phyloP scores from a whole-genome alignment of 2,329 filamentous ascomycete genomes.

The Aspergillus glaucus region DNA sequence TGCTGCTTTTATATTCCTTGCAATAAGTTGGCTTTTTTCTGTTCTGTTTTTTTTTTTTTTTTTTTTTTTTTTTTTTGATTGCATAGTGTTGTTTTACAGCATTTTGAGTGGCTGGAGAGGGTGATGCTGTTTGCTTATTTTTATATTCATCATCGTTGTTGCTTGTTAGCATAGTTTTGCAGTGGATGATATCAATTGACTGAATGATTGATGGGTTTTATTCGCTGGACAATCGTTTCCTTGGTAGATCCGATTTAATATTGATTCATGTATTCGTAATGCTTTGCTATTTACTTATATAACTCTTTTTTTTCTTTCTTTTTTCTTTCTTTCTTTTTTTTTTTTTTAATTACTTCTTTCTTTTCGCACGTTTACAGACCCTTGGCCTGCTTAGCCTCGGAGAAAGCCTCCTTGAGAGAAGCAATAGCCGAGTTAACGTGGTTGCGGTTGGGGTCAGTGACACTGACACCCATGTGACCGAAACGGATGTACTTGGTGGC shows the following conservation, averaged over 20 bases:
- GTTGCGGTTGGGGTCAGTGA: constrained; percentile 68
- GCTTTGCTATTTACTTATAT: background rate
- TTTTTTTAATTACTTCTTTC: background rate
- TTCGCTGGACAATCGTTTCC: background rate
- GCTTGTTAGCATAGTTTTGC: no score
- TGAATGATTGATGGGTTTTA: no score
- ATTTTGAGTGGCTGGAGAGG: background rate
- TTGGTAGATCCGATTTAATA: background rate
- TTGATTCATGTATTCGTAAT: background rate
- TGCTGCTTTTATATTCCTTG: background rate
- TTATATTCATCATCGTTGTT: no score
- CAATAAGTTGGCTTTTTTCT: constrained; percentile 1
- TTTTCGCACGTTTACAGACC: constrained; percentile 25
- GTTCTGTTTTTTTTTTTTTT: background rate
- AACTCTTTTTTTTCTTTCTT: background rate
- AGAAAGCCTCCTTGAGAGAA: constrained; percentile 66
- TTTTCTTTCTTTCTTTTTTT: background rate
- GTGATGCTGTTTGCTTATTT: no score
- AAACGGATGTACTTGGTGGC: constrained; percentile 90
- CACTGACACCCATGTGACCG: constrained; percentile 95
- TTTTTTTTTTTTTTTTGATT: background rate
- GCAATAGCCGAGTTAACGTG: constrained; percentile 81
- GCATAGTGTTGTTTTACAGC: background rate
- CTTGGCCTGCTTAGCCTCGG: constrained; percentile 64
- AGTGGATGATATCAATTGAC: no score